Evolutionary conservation across 306 rosid genomes (phyloP), one percentile per base, ranked within the genome.

Genomic region (Cucurbita ficifolia): DNA sequence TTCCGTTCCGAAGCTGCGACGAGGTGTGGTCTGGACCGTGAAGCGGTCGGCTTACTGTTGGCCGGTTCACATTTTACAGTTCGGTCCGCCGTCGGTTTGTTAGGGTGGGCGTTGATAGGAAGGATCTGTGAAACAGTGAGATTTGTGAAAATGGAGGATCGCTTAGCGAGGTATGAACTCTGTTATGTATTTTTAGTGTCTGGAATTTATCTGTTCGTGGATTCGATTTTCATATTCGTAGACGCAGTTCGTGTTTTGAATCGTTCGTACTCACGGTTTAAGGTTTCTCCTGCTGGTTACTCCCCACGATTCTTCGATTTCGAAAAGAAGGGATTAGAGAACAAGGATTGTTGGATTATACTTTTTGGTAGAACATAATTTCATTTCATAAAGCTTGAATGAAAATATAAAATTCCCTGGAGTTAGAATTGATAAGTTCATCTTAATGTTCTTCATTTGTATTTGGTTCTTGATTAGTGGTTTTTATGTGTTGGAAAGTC

Each of bases 241-340:
- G 98, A 94, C 14, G 88, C 96, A 70, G 90, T 90, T 17, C 96
- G 95, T 49, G 82, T 85, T 63, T 84, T 94, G 52, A 90, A 89
- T 65, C 87, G 86, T 56, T 90, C 79, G 6, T 94, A 90, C 83
- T 75, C 81, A 69, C 80, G 84, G 56, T 84, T 85, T 78, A 85
- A 76, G 50, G 87, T 94, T 83, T 87, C 94, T 29, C 85, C 98
- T 2, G 79, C 89, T 14, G 50, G 79, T 24, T 90, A 89, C 85
- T 90, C 89, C 60, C 74, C 83, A 43, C 97, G 97, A 42, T 84
- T 82, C 65, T 90, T 89, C 82, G 79, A 82, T 38, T 61, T 86
- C 72, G 81, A 33, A 35, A 75, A 10, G 19, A 48, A 77, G 12
- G 64, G 70, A 71, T 58, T 80, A 38, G 54, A 58, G 11, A 70